Evolutionary conservation across 768 basidiomycete genomes (phyloP), one percentile per base, ranked within the genome.

Genomic region (Fistulinella prunicolor): DNA sequence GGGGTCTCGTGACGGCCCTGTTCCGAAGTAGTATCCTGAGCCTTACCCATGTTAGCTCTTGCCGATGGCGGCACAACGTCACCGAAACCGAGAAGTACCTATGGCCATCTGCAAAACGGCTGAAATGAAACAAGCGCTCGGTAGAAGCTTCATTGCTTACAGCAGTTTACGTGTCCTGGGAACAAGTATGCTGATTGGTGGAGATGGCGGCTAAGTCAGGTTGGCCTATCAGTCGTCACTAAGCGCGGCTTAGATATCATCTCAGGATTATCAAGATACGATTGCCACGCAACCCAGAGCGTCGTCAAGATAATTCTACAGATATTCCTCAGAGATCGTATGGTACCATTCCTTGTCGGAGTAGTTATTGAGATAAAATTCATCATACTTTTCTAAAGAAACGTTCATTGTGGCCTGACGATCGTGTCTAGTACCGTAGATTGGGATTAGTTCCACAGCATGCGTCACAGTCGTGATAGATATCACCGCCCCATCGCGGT

Each of bases 301-400:
- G 5, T 28, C 10, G 26, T 28, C 14, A 35, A 24, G 20, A 29
- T 12, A 21, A 20, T 10, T 44, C 42, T 44, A 44, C 42, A 44
- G 21, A 24, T 44, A 44, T 6, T 44, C 32, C 32, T 44, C 14
- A 34, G 46, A 47, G 5, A 47, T 35, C 1, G 10, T 47, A 16
- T 47, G 46, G 12, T 47, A 47, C 46, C 46, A 47, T 5, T 47
- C 38, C 19, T 47, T 47, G 14, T 47, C 46, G 4, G 30, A 35
- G 34, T 26, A 47, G 32, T 47, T 47, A 17, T 47, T 47, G 9
- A 47, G 38, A 28, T 47, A 47, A 34, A 47, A 41, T 2, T 47
- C 32, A 13, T 42, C 28, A 14, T 47, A 42, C 30, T 1, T 17
- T 20, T 49, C 30, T 13, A 44, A 43, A 16, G 40, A 48, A 14